Conservation (phyloP, 2,329 filamentous ascomycete genomes). For the Pseudogymnoascus destructans region DNA sequence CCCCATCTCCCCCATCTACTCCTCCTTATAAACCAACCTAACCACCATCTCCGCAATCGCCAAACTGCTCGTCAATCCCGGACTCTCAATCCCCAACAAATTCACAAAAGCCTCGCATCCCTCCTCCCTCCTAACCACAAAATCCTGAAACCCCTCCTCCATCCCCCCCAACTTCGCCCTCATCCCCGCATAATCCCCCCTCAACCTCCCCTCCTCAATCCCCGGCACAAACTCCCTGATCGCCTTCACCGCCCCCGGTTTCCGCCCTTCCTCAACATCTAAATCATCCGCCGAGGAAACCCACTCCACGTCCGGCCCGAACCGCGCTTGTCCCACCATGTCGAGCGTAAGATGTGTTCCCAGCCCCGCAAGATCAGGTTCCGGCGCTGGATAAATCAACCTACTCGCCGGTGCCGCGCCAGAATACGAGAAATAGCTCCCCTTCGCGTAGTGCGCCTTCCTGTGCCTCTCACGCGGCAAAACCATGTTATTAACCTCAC, state of each 20-base stretch:
- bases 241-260: constrained; percentile 55
- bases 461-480: constrained; percentile 42
- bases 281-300: constrained; percentile 58
- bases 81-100: constrained; percentile 84
- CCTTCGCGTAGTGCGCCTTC: constrained; percentile 74
- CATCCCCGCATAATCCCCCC: constrained; percentile 82
- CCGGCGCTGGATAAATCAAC: constrained; percentile 77
- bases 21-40: constrained; percentile 20
- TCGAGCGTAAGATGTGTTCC: constrained; percentile 93
- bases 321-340: constrained; percentile 68
- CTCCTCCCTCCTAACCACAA: constrained; percentile 64
- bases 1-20: not conserved
- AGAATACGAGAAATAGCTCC: constrained; percentile 83
- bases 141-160: constrained; percentile 60
- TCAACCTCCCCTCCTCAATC: constrained; percentile 52
- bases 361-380: constrained; percentile 68
- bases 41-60: constrained; percentile 74
- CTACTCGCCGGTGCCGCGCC: constrained; percentile 54
- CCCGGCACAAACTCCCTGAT: constrained; percentile 69
- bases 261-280: constrained; percentile 47
- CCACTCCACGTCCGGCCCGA: constrained; percentile 95
- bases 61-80: constrained; percentile 74
- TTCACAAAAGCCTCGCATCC: constrained; percentile 78
- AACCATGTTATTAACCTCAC: constrained; percentile 69
- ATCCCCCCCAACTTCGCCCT: constrained; percentile 68